phyloP scores from a whole-genome alignment of 495 filamentous ascomycete genomes.

The Aspergillus campestris region DNA sequence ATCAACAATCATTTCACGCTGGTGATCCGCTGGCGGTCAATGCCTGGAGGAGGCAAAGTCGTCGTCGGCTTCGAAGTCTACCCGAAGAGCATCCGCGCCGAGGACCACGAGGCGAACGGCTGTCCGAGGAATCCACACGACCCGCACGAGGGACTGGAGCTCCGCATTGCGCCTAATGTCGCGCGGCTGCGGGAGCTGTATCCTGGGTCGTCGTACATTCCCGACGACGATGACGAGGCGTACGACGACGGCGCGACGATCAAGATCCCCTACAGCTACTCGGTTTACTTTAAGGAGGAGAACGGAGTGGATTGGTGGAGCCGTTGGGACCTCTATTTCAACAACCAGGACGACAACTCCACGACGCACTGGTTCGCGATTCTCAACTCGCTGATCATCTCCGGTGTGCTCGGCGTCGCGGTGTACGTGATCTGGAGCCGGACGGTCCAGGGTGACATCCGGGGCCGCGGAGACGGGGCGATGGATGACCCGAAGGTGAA shows the following conservation, averaged over 20 bases:
- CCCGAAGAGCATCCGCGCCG: conserved; percentile 68
- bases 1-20: conserved; percentile 91
- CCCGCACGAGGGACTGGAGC: conserved; percentile 54
- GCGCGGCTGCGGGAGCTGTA: conserved; percentile 50
- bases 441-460: conserved; percentile 76
- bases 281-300: conserved; percentile 87
- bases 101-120: conserved; percentile 49
- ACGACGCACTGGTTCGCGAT: conserved; percentile 91
- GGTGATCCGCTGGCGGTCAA: conserved; percentile 73
- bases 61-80: conserved; percentile 93
- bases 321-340: conserved; percentile 91
- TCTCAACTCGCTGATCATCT: conserved; percentile 83
- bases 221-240: conserved; percentile 44
- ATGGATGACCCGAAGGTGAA: conserved; percentile 63
- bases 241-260: conserved; percentile 59
- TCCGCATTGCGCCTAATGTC: conserved; percentile 56
- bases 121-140: conserved; percentile 61
- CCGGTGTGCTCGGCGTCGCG: conserved; percentile 68
- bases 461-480: conserved; percentile 54
- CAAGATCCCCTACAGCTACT: conserved; percentile 83
- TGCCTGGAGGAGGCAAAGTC: conserved; percentile 69
- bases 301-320: conserved; percentile 73
- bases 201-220: conserved; percentile 50
- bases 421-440: conserved; percentile 80
- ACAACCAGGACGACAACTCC: conserved; percentile 77